Evolutionary conservation across 2,329 filamentous ascomycete genomes (phyloP).

Genomic region (Lachnellula subtilissima): DNA sequence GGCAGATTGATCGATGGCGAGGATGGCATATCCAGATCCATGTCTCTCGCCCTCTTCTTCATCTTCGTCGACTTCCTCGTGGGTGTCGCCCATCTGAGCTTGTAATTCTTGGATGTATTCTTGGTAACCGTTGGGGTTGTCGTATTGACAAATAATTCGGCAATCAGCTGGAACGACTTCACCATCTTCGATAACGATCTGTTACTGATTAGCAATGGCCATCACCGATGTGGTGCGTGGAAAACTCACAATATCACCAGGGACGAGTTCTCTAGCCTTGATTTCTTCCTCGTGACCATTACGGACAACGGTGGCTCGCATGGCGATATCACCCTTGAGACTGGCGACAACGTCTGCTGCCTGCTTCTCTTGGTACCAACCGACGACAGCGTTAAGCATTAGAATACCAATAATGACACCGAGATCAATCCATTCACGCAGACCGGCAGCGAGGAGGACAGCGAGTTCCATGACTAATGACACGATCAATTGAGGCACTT

Average conservation of each 20-base stretch:
- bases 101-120: conserved; percentile 62
- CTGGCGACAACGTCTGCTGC: conserved; percentile 71
- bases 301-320: conserved; percentile 65
- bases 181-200: conserved; percentile 69
- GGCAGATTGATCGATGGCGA: conserved; percentile 73
- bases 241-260: conserved; percentile 65
- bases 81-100: conserved; percentile 54
- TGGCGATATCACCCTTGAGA: conserved; percentile 73
- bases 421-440: conserved; percentile 72
- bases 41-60: conserved; percentile 52
- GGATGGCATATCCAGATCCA: conserved; percentile 55
- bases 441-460: conserved; percentile 67
- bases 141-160: conserved; percentile 69
- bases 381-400: conserved; percentile 68
- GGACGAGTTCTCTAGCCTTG: conserved; percentile 68
- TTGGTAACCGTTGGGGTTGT: conserved; percentile 61
- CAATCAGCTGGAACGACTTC: conserved; percentile 65
- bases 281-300: conserved; percentile 64
- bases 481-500: conserved; percentile 10
- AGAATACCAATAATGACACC: conserved; percentile 75
- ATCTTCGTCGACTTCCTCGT: conserved; percentile 50
- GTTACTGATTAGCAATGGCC: conserved; percentile 1
- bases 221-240: neutral
- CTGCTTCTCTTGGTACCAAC: conserved; percentile 80
- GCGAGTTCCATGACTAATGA: conserved; percentile 68